phyloP scores from a whole-genome alignment of 2,329 filamentous ascomycete genomes.

The Myriosclerotinia duriaeana region DNA sequence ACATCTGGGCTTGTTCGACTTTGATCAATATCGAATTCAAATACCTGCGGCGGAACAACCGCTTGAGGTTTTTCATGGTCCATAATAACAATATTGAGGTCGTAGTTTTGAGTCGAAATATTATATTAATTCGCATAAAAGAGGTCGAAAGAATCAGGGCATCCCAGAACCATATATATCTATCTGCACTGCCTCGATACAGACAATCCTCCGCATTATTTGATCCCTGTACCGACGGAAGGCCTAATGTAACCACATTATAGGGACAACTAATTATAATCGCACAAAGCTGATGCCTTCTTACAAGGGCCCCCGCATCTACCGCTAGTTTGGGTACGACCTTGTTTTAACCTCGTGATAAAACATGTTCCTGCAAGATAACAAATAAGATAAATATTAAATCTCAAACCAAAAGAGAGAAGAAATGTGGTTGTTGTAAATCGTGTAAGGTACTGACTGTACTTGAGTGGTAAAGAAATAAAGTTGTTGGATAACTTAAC shows the following conservation, averaged over 20 bases:
- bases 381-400: background rate
- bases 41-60: conserved; percentile 33
- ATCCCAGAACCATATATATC: conserved; percentile 19
- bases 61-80: conserved; percentile 38
- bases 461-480: background rate
- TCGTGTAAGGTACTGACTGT: background rate
- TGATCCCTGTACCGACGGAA: conserved; percentile 14
- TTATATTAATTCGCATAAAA: background rate
- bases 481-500: conserved; percentile 6
- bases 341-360: conserved; percentile 14
- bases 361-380: background rate
- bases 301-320: conserved; percentile 13
- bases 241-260: conserved; percentile 19
- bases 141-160: conserved; percentile 13
- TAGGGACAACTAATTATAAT: conserved; percentile 18
- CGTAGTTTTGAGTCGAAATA: conserved; percentile 2
- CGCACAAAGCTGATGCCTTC: conserved; percentile 19
- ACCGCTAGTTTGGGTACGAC: background rate
- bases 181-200: conserved; percentile 22
- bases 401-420: background rate
- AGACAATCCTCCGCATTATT: conserved; percentile 21
- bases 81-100: conserved; percentile 27
- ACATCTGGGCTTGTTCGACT: conserved; percentile 32
- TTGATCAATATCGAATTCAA: conserved; percentile 31
- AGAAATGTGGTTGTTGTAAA: background rate